These are phyloP conservation scores for Leonotis leonurus DNA, from an alignment of 257 asterid genomes.

Conservation along the genomic window DNA sequence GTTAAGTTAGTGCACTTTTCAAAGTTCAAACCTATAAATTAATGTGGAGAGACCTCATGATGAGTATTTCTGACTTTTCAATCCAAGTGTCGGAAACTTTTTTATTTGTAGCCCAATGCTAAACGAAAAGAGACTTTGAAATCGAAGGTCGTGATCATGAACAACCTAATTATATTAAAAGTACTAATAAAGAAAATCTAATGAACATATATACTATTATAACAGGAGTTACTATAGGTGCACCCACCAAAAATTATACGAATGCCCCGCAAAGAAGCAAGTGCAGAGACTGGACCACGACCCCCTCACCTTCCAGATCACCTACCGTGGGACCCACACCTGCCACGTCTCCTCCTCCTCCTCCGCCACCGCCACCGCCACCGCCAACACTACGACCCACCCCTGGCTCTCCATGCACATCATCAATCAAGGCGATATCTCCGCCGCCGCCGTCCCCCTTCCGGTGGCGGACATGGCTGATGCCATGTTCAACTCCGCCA, in stretches of 20 bases:
- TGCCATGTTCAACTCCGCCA: slow-evolving; percentile 70
- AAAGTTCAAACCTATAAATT: no score
- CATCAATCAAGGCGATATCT: slow-evolving; percentile 7
- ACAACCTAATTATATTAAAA: no score
- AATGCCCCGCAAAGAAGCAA: slow-evolving; percentile 74
- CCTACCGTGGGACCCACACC: slow-evolving; percentile 54
- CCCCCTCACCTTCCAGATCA: slow-evolving; percentile 52
- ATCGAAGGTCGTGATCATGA: no score
- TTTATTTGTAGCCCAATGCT: no score
- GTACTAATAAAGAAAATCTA: no score
- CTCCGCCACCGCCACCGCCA: slow-evolving; percentile 31
- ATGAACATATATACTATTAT: no score
- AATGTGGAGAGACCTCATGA: no score
- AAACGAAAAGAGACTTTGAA: no score
- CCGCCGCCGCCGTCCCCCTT: slow-evolving; percentile 22
- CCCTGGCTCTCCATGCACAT: slow-evolving; percentile 64
- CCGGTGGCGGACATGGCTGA: slow-evolving; percentile 80
- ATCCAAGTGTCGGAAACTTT: no score
- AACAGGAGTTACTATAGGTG: slow-evolving; percentile 81
- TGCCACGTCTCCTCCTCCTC: slow-evolving; percentile 62
- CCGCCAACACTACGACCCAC: slow-evolving; percentile 12
- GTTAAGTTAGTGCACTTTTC: no score
- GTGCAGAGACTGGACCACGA: slow-evolving; percentile 62
- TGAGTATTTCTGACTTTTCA: no score
- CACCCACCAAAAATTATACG: slow-evolving; percentile 62